phyloP scores from a whole-genome alignment of 78 protist species.

The Monosiga brevicollis region DNA sequence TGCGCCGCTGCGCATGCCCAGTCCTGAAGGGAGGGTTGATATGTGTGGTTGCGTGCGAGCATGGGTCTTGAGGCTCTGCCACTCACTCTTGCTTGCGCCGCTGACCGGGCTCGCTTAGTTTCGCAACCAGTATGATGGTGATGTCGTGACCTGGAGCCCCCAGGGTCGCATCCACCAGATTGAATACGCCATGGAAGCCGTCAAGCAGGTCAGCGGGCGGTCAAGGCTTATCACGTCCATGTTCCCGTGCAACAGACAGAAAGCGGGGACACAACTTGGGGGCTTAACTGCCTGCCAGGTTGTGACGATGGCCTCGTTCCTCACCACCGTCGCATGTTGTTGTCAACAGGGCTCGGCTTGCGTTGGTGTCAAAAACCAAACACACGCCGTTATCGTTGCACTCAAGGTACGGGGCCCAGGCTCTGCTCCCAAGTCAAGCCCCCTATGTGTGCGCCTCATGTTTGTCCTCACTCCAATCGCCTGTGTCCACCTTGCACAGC shows the following conservation, averaged over 20 bases:
- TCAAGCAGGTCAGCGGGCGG: slow-evolving; percentile 82
- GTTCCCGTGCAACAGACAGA: not conserved
- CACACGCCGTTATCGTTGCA: slow-evolving; percentile 69
- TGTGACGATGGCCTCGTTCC: too few species aligned
- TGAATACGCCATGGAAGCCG: slow-evolving; percentile 98
- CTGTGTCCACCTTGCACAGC: slow-evolving; percentile 30
- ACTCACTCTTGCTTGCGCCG: too few species aligned
- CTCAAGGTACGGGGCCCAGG: slow-evolving; percentile 44
- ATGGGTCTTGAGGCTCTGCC: too few species aligned
- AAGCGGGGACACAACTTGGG: too few species aligned
- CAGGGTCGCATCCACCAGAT: slow-evolving; percentile 89
- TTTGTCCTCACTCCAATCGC: not conserved
- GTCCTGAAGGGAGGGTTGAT: too few species aligned
- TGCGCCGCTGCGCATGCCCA: too few species aligned
- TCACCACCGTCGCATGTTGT: too few species aligned
- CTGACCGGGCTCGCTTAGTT: not conserved
- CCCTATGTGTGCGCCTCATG: not conserved
- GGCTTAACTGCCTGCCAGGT: too few species aligned
- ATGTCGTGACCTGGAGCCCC: slow-evolving; percentile 36
- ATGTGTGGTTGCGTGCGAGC: too few species aligned
- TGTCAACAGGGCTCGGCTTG: not conserved
- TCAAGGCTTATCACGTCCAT: not conserved
- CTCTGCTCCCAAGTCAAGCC: not conserved
- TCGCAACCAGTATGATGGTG: slow-evolving; percentile 37
- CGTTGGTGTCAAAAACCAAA: slow-evolving; percentile 39